Percentiles rank a stretch among this genome's conserved stretches.
phyloP scores from a whole-genome alignment of 768 basidiomycete genomes.

The Dendrothele bispora region DNA sequence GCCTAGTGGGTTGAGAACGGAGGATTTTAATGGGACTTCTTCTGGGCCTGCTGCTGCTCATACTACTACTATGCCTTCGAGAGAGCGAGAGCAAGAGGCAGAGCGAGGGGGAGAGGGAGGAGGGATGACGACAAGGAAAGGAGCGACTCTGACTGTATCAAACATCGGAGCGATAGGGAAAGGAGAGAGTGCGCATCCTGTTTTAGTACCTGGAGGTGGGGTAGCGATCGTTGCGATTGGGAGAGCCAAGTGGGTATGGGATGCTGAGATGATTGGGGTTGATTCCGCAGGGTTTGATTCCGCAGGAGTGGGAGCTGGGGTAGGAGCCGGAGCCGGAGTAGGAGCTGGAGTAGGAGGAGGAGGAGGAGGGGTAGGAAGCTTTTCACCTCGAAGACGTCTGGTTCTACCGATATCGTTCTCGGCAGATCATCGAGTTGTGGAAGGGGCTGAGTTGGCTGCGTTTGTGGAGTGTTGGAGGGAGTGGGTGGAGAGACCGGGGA shows the following conservation, averaged over 20 bases:
- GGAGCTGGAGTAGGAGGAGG: too few relatives aligned
- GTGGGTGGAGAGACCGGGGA: slow-evolving; percentile 74
- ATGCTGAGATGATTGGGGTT: too few relatives aligned
- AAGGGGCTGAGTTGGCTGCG: slow-evolving; percentile 86
- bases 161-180: slow-evolving; percentile 82
- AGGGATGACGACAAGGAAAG: too few relatives aligned
- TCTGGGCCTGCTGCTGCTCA: too few relatives aligned
- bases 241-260: slow-evolving; percentile 75
- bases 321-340: slow-evolving; percentile 47
- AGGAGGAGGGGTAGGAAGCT: too few relatives aligned
- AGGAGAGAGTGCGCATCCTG: slow-evolving; percentile 69
- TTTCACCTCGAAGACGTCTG: too few relatives aligned
- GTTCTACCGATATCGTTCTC: slow-evolving; percentile 76
- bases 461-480: slow-evolving; percentile 85
- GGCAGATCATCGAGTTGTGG: slow-evolving; percentile 85
- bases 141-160: slow-evolving; percentile 78
- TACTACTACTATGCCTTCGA: slow-evolving; percentile 75
- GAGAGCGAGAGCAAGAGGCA: too few relatives aligned
- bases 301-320: slow-evolving; percentile 52
- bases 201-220: slow-evolving; percentile 80
- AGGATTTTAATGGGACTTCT: too few relatives aligned
- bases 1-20: slow-evolving; percentile 61
- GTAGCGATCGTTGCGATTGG: slow-evolving; percentile 86
- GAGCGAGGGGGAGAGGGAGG: too few relatives aligned
- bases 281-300: too few relatives aligned